These are phyloP conservation scores for Spencermartinsiella ligniputridi DNA, from an alignment of 1,139 yeast species.

Conservation along the genomic window DNA sequence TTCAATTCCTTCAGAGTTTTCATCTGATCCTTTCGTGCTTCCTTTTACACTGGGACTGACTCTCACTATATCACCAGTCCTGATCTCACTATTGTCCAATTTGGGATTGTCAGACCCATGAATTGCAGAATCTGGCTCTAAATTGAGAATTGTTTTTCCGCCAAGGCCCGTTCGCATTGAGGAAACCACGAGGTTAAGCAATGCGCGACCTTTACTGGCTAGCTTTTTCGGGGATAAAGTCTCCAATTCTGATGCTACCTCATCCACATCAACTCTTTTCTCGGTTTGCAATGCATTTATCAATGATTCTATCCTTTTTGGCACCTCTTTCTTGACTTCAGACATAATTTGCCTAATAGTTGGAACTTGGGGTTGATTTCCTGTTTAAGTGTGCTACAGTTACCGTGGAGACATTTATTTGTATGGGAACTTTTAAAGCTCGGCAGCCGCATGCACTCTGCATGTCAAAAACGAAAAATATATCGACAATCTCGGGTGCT, in stretches of 20 bases:
- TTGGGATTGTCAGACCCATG: conserved; percentile 36
- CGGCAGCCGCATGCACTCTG: too few relatives aligned
- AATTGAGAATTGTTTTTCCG: conserved; percentile 67
- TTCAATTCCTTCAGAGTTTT: conserved; percentile 39
- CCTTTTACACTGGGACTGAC: conserved; percentile 29
- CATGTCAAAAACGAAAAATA: too few relatives aligned
- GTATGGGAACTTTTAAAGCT: too few relatives aligned
- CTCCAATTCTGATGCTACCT: conserved; percentile 27
- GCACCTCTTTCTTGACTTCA: neutral
- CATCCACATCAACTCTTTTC: conserved; percentile 30
- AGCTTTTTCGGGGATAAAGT: conserved; percentile 58
- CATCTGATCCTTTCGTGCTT: conserved; percentile 19
- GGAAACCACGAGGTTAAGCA: conserved; percentile 56
- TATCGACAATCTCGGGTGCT: too few relatives aligned
- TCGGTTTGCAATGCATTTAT: conserved; percentile 20
- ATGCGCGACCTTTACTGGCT: conserved; percentile 68
- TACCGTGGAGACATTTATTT: too few relatives aligned
- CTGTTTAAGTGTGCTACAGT: too few relatives aligned
- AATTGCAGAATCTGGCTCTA: conserved; percentile 57
- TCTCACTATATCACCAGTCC: conserved; percentile 66
- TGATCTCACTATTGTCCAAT: conserved; percentile 55
- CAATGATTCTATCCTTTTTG: conserved; percentile 5
- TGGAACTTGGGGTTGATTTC: too few relatives aligned
- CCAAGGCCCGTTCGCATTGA: conserved; percentile 74
- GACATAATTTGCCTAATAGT: too few relatives aligned